Evolutionary conservation across 306 rosid species (phyloP).

Genomic region (Begonia peltatifolia): DNA sequence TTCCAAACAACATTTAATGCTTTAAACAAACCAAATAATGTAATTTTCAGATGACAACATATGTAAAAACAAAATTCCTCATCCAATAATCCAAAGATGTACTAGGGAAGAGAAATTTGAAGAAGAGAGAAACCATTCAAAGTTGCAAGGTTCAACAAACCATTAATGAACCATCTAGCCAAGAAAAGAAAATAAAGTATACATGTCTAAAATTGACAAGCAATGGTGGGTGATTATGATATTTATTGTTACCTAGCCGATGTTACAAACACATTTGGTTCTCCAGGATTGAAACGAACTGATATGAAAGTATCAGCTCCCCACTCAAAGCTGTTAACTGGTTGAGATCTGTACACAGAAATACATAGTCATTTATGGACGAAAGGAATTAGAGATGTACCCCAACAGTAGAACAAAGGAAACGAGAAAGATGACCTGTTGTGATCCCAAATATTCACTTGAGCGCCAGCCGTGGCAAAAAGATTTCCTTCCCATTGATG

Average conservation of each 20-base stretch:
- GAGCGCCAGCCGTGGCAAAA: conserved; percentile 93
- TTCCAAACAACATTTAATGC: too few species aligned
- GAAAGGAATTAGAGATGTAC: neutral
- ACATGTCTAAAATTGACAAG: conserved; percentile 1
- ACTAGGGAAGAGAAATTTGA: neutral
- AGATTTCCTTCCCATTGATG: conserved; percentile 77
- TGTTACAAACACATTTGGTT: conserved; percentile 64
- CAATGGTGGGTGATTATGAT: neutral
- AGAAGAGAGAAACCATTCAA: neutral
- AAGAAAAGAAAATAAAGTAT: neutral
- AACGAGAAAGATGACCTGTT: conserved; percentile 44
- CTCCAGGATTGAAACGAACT: conserved; percentile 74
- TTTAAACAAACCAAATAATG: too few species aligned
- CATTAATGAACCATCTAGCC: neutral
- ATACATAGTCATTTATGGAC: conserved; percentile 5
- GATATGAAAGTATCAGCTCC: conserved; percentile 66
- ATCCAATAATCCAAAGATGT: neutral
- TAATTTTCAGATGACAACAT: too few species aligned
- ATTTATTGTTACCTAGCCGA: conserved; percentile 46
- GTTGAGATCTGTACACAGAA: conserved; percentile 47
- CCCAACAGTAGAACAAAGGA: conserved; percentile 4
- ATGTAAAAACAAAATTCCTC: too few species aligned
- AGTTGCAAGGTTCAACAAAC: neutral
- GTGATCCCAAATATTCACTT: conserved; percentile 81
- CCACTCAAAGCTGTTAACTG: conserved; percentile 62